phyloP scores from a whole-genome alignment of 2,329 filamentous ascomycete genomes.

The Colletotrichum sp. region DNA sequence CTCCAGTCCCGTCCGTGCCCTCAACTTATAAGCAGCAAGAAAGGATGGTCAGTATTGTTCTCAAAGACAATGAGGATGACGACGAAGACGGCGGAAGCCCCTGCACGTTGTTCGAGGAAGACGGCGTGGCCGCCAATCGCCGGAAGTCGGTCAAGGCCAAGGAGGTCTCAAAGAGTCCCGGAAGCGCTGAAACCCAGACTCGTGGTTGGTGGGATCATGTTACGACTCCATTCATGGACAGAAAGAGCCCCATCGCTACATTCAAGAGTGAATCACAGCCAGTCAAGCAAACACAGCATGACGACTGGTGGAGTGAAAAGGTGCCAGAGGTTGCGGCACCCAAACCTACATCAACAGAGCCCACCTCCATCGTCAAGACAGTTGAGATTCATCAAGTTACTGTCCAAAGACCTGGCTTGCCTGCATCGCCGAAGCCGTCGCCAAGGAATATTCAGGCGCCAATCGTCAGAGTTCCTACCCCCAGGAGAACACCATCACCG shows the following conservation, averaged over 20 bases:
- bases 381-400: background rate
- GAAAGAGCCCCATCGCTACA: slow-evolving; percentile 24
- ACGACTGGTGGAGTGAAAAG: slow-evolving; percentile 42
- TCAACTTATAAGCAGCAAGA: slow-evolving; percentile 42
- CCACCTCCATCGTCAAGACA: background rate
- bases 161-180: slow-evolving; percentile 40
- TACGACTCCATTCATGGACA: slow-evolving; percentile 69
- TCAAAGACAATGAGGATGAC: slow-evolving; percentile 46
- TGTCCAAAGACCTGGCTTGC: slow-evolving; percentile 12
- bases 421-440: slow-evolving; percentile 22
- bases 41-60: slow-evolving; percentile 24
- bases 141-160: slow-evolving; percentile 43
- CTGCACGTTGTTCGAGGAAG: slow-evolving; percentile 74
- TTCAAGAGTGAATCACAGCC: slow-evolving; percentile 24
- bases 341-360: background rate
- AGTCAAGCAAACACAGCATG: slow-evolving; percentile 28
- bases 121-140: slow-evolving; percentile 50
- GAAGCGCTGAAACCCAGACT: slow-evolving; percentile 62
- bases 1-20: slow-evolving; percentile 67
- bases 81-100: slow-evolving; percentile 63
- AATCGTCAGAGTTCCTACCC: slow-evolving; percentile 41
- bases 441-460: slow-evolving; percentile 27
- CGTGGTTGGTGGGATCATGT: slow-evolving; percentile 82
- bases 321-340: slow-evolving; percentile 3
- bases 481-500: slow-evolving; percentile 37